Conservation (phyloP, 2,329 filamentous ascomycete genomes). For the Clarireedia hainanense region DNA sequence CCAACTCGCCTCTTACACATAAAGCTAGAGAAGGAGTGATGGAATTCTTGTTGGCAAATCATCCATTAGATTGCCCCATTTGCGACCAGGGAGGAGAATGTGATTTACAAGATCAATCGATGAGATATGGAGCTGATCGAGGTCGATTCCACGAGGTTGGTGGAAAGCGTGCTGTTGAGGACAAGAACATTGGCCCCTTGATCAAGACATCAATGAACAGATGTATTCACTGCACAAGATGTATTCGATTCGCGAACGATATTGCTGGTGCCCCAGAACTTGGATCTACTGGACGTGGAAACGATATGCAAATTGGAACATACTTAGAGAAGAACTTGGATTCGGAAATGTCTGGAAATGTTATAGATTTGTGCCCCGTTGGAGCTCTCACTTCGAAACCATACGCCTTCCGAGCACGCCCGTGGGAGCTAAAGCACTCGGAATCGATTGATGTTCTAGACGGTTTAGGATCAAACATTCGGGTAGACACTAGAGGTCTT, state of each 20-base stretch:
- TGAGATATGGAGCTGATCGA: conserved; percentile 94
- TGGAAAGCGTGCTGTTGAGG: conserved; percentile 96
- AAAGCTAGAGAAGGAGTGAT: conserved; percentile 98
- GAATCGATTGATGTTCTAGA: conserved; percentile 95
- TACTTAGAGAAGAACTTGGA: conserved; percentile 93
- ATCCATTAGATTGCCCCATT: conserved; percentile 92
- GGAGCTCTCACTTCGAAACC: conserved; percentile 95
- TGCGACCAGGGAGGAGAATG: conserved; percentile 99
- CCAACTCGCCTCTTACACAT: conserved; percentile 89
- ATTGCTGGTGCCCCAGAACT: conserved; percentile 92
- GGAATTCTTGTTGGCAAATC: conserved; percentile 96
- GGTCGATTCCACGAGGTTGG: conserved; percentile 93
- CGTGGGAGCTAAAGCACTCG: conserved; percentile 94
- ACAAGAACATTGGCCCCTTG: conserved; percentile 97
- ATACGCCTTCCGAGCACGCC: conserved; percentile 92
- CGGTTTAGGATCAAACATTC: conserved; percentile 87
- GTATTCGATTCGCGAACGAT: conserved; percentile 96
- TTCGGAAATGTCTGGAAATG: conserved; percentile 91
- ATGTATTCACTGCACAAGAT: conserved; percentile 98
- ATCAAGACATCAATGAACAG: conserved; percentile 99
- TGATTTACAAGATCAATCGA: conserved; percentile 98
- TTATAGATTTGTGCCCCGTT: conserved; percentile 96
- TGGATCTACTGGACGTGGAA: conserved; percentile 89
- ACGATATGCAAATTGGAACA: conserved; percentile 95
- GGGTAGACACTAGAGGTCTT: conserved; percentile 84